Percentiles rank a stretch among this genome's conserved stretches.
phyloP scores from a whole-genome alignment of 139 green algal genomes.

The Zygnema cylindricum region DNA sequence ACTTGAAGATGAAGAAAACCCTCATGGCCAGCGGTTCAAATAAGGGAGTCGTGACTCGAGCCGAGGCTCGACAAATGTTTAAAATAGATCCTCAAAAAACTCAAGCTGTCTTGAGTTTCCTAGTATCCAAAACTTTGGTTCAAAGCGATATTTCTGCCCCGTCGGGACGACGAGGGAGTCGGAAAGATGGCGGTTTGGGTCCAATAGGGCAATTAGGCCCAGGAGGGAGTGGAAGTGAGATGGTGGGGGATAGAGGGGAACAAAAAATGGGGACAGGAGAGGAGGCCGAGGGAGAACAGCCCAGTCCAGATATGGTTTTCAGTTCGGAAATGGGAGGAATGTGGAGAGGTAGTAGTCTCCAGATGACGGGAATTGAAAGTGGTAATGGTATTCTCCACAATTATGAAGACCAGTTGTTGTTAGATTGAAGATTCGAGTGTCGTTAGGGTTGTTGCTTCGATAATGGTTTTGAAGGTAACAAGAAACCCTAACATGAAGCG shows the following conservation, averaged over 20 bases:
- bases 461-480: neutral
- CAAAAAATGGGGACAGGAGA: neutral
- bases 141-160: slow-evolving; percentile 20
- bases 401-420: neutral
- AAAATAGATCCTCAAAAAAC: slow-evolving; percentile 44
- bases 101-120: slow-evolving; percentile 36
- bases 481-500: too few relatives aligned
- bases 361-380: neutral
- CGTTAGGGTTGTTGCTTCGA: neutral
- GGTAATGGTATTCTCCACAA: neutral
- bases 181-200: neutral
- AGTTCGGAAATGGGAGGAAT: neutral
- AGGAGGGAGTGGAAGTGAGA: neutral
- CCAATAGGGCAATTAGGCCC: neutral
- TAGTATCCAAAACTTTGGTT: slow-evolving; percentile 38
- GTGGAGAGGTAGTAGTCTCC: neutral
- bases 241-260: neutral
- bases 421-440: neutral
- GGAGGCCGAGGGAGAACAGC: neutral
- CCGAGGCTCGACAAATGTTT: slow-evolving; percentile 60
- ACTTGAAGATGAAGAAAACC: slow-evolving; percentile 82
- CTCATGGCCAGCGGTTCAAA: slow-evolving; percentile 70
- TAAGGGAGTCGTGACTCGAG: slow-evolving; percentile 65
- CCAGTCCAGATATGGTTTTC: neutral
- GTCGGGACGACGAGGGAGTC: neutral